These are phyloP conservation scores for Geotrichum australiense DNA, from an alignment of 1,139 yeast genomes.

Conservation along the genomic window DNA sequence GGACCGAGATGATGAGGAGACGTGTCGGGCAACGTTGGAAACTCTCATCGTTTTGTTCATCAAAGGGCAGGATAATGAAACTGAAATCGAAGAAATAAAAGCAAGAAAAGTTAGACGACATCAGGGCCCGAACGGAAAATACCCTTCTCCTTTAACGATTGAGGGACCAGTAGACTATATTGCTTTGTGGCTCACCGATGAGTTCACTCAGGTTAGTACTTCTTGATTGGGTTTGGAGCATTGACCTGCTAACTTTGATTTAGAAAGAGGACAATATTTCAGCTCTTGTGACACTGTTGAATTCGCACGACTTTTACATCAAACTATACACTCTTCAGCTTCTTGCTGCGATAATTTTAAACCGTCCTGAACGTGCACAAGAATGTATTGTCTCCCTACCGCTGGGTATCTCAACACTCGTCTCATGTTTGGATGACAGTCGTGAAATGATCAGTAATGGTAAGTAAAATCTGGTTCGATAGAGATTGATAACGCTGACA, in stretches of 20 bases:
- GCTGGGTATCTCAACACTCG: constrained; percentile 71
- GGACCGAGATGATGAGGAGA: constrained; percentile 62
- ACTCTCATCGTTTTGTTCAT: constrained; percentile 76
- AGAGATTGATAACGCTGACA: constrained; percentile 5
- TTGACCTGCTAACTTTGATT: constrained; percentile 4
- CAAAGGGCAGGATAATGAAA: constrained; percentile 33
- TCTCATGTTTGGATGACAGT: constrained; percentile 57
- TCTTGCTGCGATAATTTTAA: constrained; percentile 72
- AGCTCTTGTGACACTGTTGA: constrained; percentile 50
- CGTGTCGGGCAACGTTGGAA: constrained; percentile 79
- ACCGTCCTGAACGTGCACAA: constrained; percentile 68
- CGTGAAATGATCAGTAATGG: constrained; percentile 83
- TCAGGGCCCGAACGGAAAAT: constrained; percentile 37
- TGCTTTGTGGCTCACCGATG: constrained; percentile 93
- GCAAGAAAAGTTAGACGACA: constrained; percentile 22
- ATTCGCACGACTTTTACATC: constrained; percentile 60
- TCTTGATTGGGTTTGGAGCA: background rate
- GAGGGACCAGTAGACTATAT: constrained; percentile 60
- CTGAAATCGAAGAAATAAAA: constrained; percentile 42
- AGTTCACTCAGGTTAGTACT: constrained; percentile 54
- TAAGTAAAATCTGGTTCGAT: constrained; percentile 2
- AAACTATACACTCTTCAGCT: constrained; percentile 76
- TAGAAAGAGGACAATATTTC: constrained; percentile 46
- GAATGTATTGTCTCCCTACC: constrained; percentile 70
- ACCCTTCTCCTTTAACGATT: constrained; percentile 64